Percentiles rank a stretch among this genome's conserved stretches.
phyloP scores from a whole-genome alignment of 2,329 filamentous ascomycete genomes.

The Calonectria hawksworthii region DNA sequence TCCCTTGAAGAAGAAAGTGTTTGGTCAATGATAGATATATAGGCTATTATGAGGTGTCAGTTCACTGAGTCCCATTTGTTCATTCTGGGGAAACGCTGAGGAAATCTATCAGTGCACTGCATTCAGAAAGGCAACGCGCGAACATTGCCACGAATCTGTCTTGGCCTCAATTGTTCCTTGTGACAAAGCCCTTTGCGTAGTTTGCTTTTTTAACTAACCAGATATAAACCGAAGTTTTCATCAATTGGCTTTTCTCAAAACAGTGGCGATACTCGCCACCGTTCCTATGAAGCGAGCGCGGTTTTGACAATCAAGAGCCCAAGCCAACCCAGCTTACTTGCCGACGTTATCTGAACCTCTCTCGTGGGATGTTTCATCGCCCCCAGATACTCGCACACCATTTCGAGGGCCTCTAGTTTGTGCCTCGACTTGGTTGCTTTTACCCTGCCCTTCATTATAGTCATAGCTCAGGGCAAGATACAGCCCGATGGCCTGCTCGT shows the following conservation, averaged over 20 bases:
- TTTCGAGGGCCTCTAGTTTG: not conserved
- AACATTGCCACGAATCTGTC: not conserved
- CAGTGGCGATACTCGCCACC: no score
- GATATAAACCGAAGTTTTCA: no score
- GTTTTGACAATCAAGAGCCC: no score
- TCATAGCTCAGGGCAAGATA: not conserved
- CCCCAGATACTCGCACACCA: not conserved
- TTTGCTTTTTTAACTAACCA: no score
- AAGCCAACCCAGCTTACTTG: not conserved
- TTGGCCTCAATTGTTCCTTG: not conserved
- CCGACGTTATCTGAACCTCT: not conserved
- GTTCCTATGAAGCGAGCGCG: no score
- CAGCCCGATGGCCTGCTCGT: not conserved
- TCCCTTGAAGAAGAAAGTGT: not conserved
- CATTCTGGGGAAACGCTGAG: not conserved
- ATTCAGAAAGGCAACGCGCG: not conserved
- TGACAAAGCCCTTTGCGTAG: no score
- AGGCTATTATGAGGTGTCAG: no score
- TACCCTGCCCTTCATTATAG: not conserved
- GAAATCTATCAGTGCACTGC: not conserved
- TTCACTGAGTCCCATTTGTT: not conserved
- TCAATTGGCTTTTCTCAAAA: no score
- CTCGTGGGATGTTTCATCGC: not conserved
- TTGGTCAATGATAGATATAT: not conserved
- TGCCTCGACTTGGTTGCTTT: not conserved